Conservation (phyloP, 257 asterid genomes). For the Ligustrum vulgare region DNA sequence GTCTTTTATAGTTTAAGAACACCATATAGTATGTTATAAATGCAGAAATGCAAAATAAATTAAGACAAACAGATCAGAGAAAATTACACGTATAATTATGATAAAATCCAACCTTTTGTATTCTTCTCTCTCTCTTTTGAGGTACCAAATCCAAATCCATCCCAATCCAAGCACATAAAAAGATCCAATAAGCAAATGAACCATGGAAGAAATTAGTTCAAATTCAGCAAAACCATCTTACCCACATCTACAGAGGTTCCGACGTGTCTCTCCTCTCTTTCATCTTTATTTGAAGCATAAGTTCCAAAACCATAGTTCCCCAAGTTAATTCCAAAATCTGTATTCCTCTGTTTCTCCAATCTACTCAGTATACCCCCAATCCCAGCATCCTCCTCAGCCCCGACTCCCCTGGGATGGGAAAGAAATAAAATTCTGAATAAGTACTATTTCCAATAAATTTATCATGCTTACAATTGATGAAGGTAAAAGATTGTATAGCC, state of each 20-base stretch:
- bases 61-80: slow-evolving; percentile 10
- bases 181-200: background rate
- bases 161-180: slow-evolving; percentile 16
- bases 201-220: background rate
- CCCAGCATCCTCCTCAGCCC: slow-evolving; percentile 52
- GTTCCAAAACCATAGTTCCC: slow-evolving; percentile 35
- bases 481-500: background rate
- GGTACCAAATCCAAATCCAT: slow-evolving; percentile 1
- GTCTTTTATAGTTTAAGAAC: slow-evolving; percentile 49
- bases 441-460: slow-evolving; percentile 5
- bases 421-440: background rate
- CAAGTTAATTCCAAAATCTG: slow-evolving; percentile 44
- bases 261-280: slow-evolving; percentile 27
- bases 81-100: background rate
- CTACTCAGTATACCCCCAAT: slow-evolving; percentile 76
- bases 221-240: slow-evolving; percentile 27
- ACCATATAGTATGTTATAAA: slow-evolving; percentile 31
- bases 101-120: background rate
- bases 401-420: slow-evolving; percentile 49
- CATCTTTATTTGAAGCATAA: slow-evolving; percentile 35
- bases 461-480: background rate
- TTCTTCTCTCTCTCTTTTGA: background rate
- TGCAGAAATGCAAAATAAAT: slow-evolving; percentile 20
- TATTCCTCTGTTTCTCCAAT: slow-evolving; percentile 75
- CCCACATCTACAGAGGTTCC: slow-evolving; percentile 36